Conservation (phyloP, 768 basidiomycete species). For the Mrakia blollopis region DNA sequence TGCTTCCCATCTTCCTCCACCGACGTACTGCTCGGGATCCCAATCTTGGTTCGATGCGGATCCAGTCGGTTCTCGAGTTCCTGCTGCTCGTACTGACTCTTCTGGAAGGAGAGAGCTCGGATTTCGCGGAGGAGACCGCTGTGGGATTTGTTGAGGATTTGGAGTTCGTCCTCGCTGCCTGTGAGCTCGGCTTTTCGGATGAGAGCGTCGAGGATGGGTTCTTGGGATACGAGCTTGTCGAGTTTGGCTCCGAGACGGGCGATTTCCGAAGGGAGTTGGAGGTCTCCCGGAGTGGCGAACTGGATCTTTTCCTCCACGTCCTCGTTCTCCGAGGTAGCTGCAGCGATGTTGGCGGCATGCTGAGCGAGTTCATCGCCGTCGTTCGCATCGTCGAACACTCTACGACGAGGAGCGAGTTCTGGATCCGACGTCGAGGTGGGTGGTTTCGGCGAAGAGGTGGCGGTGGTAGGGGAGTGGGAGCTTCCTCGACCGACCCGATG, state of each 20-base stretch:
- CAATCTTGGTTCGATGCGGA: constrained; percentile 75
- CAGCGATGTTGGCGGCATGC: background rate
- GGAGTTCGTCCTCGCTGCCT: constrained; percentile 79
- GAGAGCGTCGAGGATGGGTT: constrained; percentile 73
- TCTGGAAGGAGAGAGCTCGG: constrained; percentile 80
- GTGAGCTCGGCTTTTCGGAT: constrained; percentile 93
- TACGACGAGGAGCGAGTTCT: constrained; percentile 5
- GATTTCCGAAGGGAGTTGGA: constrained; percentile 83
- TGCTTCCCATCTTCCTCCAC: constrained; percentile 79
- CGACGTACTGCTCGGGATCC: constrained; percentile 73
- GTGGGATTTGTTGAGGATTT: constrained; percentile 73
- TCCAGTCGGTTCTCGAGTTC: constrained; percentile 82
- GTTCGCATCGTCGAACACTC: constrained; percentile 33
- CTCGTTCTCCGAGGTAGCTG: background rate
- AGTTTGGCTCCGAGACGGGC: constrained; percentile 70
- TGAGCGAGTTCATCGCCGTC: constrained; percentile 24
- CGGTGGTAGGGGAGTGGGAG: background rate
- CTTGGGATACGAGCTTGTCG: constrained; percentile 69
- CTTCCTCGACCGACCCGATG: background rate
- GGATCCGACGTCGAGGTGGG: constrained; percentile 8
- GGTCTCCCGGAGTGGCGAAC: constrained; percentile 37
- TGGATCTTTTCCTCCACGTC: constrained; percentile 15
- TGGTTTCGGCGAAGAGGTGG: background rate
- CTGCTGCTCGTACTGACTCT: constrained; percentile 87
- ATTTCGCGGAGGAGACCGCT: constrained; percentile 75